These are phyloP conservation scores for Teratosphaeria nubilosa DNA, from an alignment of 2,329 filamentous ascomycete species.

Conservation along the genomic window DNA sequence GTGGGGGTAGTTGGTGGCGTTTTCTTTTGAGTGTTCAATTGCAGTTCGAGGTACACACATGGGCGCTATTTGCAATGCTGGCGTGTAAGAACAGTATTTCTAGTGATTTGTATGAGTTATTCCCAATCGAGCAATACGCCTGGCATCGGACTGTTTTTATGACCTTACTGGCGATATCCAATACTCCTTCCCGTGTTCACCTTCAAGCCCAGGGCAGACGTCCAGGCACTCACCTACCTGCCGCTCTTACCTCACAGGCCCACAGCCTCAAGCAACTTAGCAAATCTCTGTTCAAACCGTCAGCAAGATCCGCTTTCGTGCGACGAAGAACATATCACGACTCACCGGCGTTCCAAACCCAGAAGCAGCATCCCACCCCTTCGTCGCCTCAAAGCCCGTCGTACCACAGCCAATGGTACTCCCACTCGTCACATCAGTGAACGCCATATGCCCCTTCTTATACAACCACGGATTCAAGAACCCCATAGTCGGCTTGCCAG, in stretches of 20 bases:
- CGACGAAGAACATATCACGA: not conserved
- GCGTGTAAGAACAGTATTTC: not conserved
- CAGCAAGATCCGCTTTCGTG: not conserved
- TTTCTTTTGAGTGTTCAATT: not conserved
- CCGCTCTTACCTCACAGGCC: not conserved
- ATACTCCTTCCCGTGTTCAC: too few species aligned
- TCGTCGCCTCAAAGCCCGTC: conserved; percentile 21
- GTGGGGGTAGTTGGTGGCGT: not conserved
- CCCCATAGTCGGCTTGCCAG: conserved; percentile 42
- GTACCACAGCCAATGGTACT: conserved; percentile 16
- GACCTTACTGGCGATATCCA: too few species aligned
- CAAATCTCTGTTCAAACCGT: not conserved
- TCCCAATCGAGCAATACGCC: too few species aligned
- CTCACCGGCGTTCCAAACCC: conserved; percentile 18
- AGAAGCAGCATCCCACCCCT: conserved; percentile 25
- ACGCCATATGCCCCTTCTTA: conserved; percentile 33
- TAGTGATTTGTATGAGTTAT: not conserved
- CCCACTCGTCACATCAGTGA: conserved; percentile 40
- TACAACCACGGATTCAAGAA: conserved; percentile 55
- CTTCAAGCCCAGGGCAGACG: not conserved
- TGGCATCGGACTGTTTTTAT: not conserved
- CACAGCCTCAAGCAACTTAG: not conserved
- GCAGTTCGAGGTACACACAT: not conserved
- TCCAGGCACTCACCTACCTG: not conserved
- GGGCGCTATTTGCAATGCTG: not conserved